Evolutionary conservation across 2,329 filamentous ascomycete species (phyloP), one percentile per base, ranked within the genome.

Genomic region (Podosphaera fusca): DNA sequence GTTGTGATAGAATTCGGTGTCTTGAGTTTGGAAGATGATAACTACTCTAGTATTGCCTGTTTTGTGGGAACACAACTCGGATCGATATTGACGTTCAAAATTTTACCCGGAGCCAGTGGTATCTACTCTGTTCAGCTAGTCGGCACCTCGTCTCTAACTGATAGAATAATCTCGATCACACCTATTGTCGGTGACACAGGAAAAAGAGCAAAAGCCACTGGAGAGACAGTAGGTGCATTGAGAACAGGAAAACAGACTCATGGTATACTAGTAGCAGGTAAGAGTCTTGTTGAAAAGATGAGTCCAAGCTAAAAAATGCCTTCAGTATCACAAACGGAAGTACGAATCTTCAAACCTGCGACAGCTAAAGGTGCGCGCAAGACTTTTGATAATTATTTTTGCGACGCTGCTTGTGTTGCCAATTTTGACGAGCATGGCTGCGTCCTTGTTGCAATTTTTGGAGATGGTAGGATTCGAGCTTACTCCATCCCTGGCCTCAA

Each of bases 41-140:
- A 87, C 61, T 98, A 94, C 67, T 96, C 92, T 1, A 95, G 88
- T 65, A 94, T 98, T 58, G 80, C 84, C 58, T 85, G 92, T 62
- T 94, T 96, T 63, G 85, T 94, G 1, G 92, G 92, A 29, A 96
- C 92, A 0, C 89, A 83, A 62, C 69, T 80, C 35, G 92, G 92
- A 46, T 87, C 86, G 64, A 73, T 96, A 21, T 80, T 82, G 5
- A 96, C 90, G 0, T 90, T 96, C 71, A 95, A 95, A 71, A 74
- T 98, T 30, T 72, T 96, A 2, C 92, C 92, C 0, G 76, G 82
- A 12, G 65, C 72, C 8, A 78, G 77, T 56, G 78, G 82, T 3
- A 76, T 81, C 9, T 96, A 94, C 68, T 75, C 78, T 9, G 86
- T 80, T 10, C 77, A 84, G 57, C 76, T 84, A 55, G 84, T 78